Evolutionary conservation across 1,284 basidiomycete genomes (phyloP).

Genomic region (Leccinum pallidistipes): DNA sequence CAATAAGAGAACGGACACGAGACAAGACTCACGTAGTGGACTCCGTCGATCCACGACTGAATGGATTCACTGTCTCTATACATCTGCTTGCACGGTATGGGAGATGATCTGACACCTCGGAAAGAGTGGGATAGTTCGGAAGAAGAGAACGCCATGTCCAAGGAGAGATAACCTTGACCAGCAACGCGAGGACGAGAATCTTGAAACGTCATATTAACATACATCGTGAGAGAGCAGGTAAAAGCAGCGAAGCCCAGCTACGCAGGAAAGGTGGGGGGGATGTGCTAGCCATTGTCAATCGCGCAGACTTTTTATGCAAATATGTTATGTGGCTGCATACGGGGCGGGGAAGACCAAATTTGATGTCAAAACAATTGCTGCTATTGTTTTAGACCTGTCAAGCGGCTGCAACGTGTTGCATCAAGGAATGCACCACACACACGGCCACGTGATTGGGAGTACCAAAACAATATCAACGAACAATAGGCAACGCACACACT

Average conservation of each 20-base stretch:
- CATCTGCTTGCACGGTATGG: constrained; percentile 19
- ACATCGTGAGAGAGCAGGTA: constrained; percentile 13
- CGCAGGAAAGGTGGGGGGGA: constrained; percentile 13
- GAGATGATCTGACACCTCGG: constrained; percentile 5
- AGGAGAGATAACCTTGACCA: constrained; percentile 28
- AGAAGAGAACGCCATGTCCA: constrained; percentile 16
- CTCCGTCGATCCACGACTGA: constrained; percentile 28
- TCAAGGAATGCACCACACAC: neutral
- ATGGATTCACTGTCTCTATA: constrained; percentile 26
- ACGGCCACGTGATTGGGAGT: constrained; percentile 23
- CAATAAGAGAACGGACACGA: neutral
- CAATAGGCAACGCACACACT: constrained; percentile 20
- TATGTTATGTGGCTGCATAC: neutral
- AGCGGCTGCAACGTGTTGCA: neutral
- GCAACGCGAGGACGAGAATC: constrained; percentile 23
- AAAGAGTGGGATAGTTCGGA: constrained; percentile 2
- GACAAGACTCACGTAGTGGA: constrained; percentile 22
- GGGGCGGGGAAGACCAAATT: constrained; percentile 8
- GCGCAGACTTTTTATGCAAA: constrained; percentile 21
- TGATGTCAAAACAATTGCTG: constrained; percentile 29
- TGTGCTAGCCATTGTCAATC: neutral
- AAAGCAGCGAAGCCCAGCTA: constrained; percentile 31
- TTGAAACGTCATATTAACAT: constrained; percentile 22
- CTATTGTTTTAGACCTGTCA: neutral
- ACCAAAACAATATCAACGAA: constrained; percentile 7